These are phyloP conservation scores for Pholiota conissans DNA, from an alignment of 768 basidiomycete species.

Conservation along the genomic window DNA sequence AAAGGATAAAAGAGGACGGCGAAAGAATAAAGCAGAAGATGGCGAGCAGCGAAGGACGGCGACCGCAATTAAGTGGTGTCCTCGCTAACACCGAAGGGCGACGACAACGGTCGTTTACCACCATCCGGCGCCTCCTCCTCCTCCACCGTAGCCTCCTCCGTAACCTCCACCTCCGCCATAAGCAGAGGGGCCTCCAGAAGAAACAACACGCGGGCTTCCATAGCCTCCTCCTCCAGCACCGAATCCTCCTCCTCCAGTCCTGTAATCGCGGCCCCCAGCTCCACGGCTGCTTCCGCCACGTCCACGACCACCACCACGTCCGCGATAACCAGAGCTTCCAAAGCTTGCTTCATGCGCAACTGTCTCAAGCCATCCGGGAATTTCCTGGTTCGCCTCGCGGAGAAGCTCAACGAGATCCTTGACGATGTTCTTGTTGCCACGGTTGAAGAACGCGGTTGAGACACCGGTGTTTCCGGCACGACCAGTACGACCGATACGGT, in stretches of 20 bases:
- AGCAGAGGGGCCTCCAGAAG: constrained; percentile 23
- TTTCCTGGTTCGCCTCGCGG: constrained; percentile 94
- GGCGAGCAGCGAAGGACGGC: constrained; percentile 13
- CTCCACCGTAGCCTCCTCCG: constrained; percentile 30
- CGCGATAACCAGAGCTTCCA: constrained; percentile 56
- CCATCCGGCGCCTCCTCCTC: constrained; percentile 38
- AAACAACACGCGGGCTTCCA: constrained; percentile 21
- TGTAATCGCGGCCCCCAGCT: constrained; percentile 47
- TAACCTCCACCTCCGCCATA: constrained; percentile 27
- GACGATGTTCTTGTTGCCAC: constrained; percentile 90
- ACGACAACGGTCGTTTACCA: constrained; percentile 35
- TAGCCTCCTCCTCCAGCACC: constrained; percentile 30
- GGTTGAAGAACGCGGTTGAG: constrained; percentile 95
- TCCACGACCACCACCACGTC: constrained; percentile 65
- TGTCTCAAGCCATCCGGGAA: constrained; percentile 87
- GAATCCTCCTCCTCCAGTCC: constrained; percentile 34
- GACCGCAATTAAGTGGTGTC: constrained; percentile 14
- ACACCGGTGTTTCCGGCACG: constrained; percentile 98
- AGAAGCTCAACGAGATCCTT: constrained; percentile 91
- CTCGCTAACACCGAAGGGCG: constrained; percentile 9
- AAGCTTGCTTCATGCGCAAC: constrained; percentile 82
- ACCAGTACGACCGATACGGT: constrained; percentile 96
- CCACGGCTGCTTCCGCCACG: constrained; percentile 50
- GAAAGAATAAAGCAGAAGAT: constrained; percentile 9
- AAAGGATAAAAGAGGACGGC: constrained; percentile 5